Base-by-base conservation (phyloP, 139 green algal genomes). In the Chlorella sp. region DNA sequence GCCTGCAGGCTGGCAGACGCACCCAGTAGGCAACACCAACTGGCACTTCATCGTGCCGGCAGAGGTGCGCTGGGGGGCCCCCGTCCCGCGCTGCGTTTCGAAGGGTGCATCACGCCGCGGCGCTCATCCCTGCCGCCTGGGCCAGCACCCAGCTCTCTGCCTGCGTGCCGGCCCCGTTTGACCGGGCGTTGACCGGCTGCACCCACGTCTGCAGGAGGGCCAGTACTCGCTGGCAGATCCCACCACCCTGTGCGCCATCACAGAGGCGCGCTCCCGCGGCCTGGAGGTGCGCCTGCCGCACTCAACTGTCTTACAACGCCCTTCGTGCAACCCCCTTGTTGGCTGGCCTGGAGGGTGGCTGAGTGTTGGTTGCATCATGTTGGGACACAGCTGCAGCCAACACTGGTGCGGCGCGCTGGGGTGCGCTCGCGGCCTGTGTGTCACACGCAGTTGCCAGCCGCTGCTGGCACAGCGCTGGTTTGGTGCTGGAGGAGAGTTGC, bases 21-120 rank as follows among this genome's bases (percentile, higher is more conserved):
- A 98, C 88, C 95, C 95, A 0, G 95, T 98, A 28, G 92, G 84
- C 73, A 89, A 80, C n/a, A 84, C 85, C 51, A 86, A 89, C 40
- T 98, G 94, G 70, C 96, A 99, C 88, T 98, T 99, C 76, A 94
- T 98, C 62, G 80, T 98, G 2, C 95, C 95, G 5, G 86, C 87
- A 80, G 87, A 88, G 77, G 84, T 86, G 65, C 3, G 80, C 20
- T 4, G 30, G 30, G 6, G 22, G 2, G 46, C 34, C 9, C 20
- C 0, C 46, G 43, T 41, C 16, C 46, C 19, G 11, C 6, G 73
- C 46, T n/a, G 32, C 46, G 28, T 43, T 24, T 11, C 30, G 32
- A 3, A 9, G 1, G 48, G 8, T n/a, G 13, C 17, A 19, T 1
- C 36, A 3, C 20, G 62, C 3, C n/a, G 3, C 62, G 22, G 34